Evolutionary conservation across 2,329 filamentous ascomycete species (phyloP), one percentile per base, ranked within the genome.

Genomic region (Zymoseptoria pseudotritici): DNA sequence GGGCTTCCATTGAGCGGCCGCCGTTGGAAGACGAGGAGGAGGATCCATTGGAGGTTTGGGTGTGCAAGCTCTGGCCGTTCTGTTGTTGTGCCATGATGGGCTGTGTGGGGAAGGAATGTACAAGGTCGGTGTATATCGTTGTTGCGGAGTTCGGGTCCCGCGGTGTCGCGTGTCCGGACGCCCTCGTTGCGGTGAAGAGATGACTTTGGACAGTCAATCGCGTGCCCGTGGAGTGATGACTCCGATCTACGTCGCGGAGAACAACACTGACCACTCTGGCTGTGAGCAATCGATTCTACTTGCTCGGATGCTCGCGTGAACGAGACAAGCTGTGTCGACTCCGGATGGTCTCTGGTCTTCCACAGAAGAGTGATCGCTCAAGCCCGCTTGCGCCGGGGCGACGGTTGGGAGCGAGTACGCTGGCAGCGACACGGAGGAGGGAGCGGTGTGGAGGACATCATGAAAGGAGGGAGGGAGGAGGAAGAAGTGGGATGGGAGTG

Each of bases 1-100:
- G 84, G 63, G 89, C 90, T 79, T 91, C 71, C 78, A 79, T 80
- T 53, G 77, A 74, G 36, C 36, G 36, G 36, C 36, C 36, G 36
- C 17, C 17, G 36, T 11, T 42, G 36, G 11, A 13, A 11, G 36
- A 42, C 1, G 36, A 42, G 36, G 11, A 13, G 36, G 36, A 42
- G 2, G 36, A 42, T 42, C 36, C 36, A 17, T 42, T 42, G 13
- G 36, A 42, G 36, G 36, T 4, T 17, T 42, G 36, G 36, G 36
- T 42, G 36, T 42, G 17, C 11, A 17, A 11, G 63, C 77, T 71
- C 66, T 76, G 73, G n/a, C 64, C 65, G 31, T 66, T 60, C 63
- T 75, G 70, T 52, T 72, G 68, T 69, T 78, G 75, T 54, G 78
- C 77, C 78, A 80, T 80, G 63, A 55, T 61, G 55, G 51, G 58